Evolutionary conservation across 2,329 filamentous ascomycete species (phyloP).

Genomic region (Nigrospora osmanthi): DNA sequence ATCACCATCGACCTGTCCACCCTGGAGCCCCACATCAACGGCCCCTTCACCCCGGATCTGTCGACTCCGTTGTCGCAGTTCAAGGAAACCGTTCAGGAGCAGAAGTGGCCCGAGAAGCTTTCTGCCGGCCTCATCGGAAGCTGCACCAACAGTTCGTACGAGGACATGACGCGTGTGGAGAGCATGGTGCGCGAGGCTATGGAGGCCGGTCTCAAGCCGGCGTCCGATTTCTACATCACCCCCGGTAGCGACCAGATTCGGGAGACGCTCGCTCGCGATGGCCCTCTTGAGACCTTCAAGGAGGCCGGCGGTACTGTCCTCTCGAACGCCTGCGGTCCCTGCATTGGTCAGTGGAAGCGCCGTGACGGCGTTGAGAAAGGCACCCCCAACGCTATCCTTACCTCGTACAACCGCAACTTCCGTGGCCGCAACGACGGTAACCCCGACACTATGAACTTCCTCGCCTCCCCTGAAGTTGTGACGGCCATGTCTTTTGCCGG

Average conservation of each 20-base stretch:
- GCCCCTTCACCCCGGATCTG: slow-evolving; percentile 91
- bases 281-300: slow-evolving; percentile 78
- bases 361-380: slow-evolving; percentile 81
- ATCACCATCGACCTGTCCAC: slow-evolving; percentile 85
- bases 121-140: slow-evolving; percentile 93
- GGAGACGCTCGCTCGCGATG: slow-evolving; percentile 83
- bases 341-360: slow-evolving; percentile 92
- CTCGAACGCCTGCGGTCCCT: slow-evolving; percentile 90
- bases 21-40: slow-evolving; percentile 94
- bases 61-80: slow-evolving; percentile 89
- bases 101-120: slow-evolving; percentile 85
- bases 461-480: slow-evolving; percentile 92
- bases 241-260: slow-evolving; percentile 96
- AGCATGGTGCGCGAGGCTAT: slow-evolving; percentile 86
- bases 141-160: slow-evolving; percentile 98
- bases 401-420: slow-evolving; percentile 98
- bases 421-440: slow-evolving; percentile 95
- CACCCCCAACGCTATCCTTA: slow-evolving; percentile 86
- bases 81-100: slow-evolving; percentile 72
- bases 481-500: slow-evolving; percentile 94
- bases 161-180: slow-evolving; percentile 96
- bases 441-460: slow-evolving; percentile 95
- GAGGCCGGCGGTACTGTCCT: slow-evolving; percentile 82
- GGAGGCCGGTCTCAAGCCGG: slow-evolving; percentile 82
- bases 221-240: slow-evolving; percentile 89